A percentile compares a stretch with the other conserved stretches of the same genome.
Conservation (phyloP, 345 rosid species). For the Melastoma malabathricum region DNA sequence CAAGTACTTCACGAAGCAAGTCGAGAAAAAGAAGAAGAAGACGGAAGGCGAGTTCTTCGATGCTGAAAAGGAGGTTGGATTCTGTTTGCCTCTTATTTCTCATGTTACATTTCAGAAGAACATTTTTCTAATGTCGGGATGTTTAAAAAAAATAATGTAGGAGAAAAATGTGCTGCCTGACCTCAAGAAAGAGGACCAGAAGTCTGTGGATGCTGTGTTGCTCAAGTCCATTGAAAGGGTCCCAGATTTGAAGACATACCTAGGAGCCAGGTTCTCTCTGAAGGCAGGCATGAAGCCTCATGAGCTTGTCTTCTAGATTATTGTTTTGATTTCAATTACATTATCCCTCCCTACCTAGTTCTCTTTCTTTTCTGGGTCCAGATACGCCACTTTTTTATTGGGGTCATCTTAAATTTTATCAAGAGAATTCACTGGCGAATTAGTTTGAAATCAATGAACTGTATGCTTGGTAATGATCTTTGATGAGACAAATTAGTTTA, state of each 20-base stretch:
- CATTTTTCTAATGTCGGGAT: not conserved
- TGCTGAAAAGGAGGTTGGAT: slow-evolving; percentile 52
- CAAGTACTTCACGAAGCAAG: slow-evolving; percentile 58
- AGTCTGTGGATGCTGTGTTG: slow-evolving; percentile 44
- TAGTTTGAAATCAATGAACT: too few species aligned
- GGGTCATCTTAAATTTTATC: too few species aligned
- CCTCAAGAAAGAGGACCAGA: slow-evolving; percentile 80
- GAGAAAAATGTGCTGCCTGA: slow-evolving; percentile 55
- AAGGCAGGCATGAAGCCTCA: slow-evolving; percentile 76
- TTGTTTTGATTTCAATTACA: too few species aligned
- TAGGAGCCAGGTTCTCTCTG: slow-evolving; percentile 75
- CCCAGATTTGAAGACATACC: slow-evolving; percentile 62
- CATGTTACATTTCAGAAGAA: not conserved
- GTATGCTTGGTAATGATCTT: too few species aligned
- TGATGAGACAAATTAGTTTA: too few species aligned
- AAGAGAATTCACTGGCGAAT: too few species aligned
- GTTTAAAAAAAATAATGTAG: slow-evolving; percentile 12
- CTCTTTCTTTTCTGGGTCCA: too few species aligned
- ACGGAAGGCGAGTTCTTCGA: slow-evolving; percentile 74
- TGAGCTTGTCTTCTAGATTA: slow-evolving; percentile 54
- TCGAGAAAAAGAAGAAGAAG: slow-evolving; percentile 59
- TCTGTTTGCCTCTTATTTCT: not conserved
- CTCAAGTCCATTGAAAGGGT: slow-evolving; percentile 55
- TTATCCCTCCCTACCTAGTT: too few species aligned
- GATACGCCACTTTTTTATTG: too few species aligned